Evolutionary conservation across 2,329 filamentous ascomycete species (phyloP), one percentile per base, ranked within the genome.

Genomic region (Arthrinium puccinioides): DNA sequence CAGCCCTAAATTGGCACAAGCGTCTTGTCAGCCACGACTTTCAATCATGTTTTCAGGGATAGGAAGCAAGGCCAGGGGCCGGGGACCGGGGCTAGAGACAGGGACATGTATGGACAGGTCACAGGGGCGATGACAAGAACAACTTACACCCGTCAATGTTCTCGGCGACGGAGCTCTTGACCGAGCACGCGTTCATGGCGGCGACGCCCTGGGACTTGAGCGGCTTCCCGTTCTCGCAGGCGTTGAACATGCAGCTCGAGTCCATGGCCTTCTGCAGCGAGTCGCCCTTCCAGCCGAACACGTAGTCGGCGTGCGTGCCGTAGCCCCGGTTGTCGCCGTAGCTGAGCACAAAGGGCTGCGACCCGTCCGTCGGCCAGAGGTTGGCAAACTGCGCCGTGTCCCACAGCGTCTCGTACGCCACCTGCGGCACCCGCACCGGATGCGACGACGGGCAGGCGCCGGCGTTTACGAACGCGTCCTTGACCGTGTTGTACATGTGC

Each of bases 401-500:
- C 60, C 65, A 69, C 43, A 69, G 62, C 21, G 67, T 64, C 47
- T 69, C 65, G 51, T 65, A 56, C 4, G 52, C 45, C 8, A 69
- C 50, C 43, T 69, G 67, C 1, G 65, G 57, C 5, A 69, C 56
- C 4, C 60, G 58, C 5, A 62, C 55, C 6, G 67, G 67, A 49
- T 70, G 53, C 14, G 51, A 53, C 4, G 46, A 48, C 1, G 66
- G 64, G 43, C 64, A 69, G 3, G 57, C 42, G 0, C 51, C 51
- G 2, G 50, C 47, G 41, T 50, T 50, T 37, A 42, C 41, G 45
- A 55, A 54, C 4, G 48, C 50, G 20, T 53, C 51, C 28, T 52
- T 52, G 5, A 51, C 49, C 6, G 52, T 56, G 44, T 54, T 61
- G 50, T 64, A 60, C 53, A 80, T 66, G 47, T 80, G 77, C 32